These are phyloP conservation scores for Dactylellina cionopaga DNA, from an alignment of 2,329 filamentous ascomycete species.

Conservation along the genomic window DNA sequence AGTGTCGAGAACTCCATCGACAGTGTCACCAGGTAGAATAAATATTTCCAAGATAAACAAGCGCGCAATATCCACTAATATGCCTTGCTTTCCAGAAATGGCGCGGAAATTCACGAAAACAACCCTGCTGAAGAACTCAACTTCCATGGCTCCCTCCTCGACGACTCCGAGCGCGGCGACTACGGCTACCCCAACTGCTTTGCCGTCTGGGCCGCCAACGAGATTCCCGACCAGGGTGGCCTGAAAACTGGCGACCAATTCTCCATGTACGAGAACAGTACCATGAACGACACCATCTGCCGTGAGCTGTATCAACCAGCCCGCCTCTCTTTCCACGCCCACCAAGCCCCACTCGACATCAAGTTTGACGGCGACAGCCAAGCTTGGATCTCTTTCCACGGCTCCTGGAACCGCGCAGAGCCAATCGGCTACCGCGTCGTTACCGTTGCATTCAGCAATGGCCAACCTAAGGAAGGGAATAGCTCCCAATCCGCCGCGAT, in stretches of 20 bases:
- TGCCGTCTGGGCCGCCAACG: slow-evolving; percentile 70
- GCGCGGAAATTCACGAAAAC: slow-evolving; percentile 71
- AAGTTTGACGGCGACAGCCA: slow-evolving; percentile 69
- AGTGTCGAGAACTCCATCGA: slow-evolving; percentile 78
- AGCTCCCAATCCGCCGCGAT: slow-evolving; percentile 54
- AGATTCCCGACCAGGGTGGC: slow-evolving; percentile 61
- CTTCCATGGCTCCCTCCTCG: slow-evolving; percentile 72
- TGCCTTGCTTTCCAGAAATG: slow-evolving; percentile 58
- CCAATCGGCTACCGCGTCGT: slow-evolving; percentile 61
- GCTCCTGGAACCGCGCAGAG: slow-evolving; percentile 69
- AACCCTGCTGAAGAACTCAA: slow-evolving; percentile 79
- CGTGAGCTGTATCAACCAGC: slow-evolving; percentile 62
- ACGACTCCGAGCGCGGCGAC: slow-evolving; percentile 58
- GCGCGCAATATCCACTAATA: too few relatives aligned
- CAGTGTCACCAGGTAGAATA: slow-evolving; percentile 65
- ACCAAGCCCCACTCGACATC: slow-evolving; percentile 77
- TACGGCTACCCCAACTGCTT: slow-evolving; percentile 78
- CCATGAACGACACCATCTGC: slow-evolving; percentile 64
- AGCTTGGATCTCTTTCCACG: slow-evolving; percentile 77
- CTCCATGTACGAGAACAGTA: slow-evolving; percentile 60
- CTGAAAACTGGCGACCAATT: slow-evolving; percentile 67
- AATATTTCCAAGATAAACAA: too few relatives aligned
- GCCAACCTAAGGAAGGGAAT: slow-evolving; percentile 34
- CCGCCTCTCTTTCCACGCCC: slow-evolving; percentile 71
- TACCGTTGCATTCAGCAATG: slow-evolving; percentile 58